Conservation (phyloP, 2,329 filamentous ascomycete genomes). For the Dactylellina leptospora region DNA sequence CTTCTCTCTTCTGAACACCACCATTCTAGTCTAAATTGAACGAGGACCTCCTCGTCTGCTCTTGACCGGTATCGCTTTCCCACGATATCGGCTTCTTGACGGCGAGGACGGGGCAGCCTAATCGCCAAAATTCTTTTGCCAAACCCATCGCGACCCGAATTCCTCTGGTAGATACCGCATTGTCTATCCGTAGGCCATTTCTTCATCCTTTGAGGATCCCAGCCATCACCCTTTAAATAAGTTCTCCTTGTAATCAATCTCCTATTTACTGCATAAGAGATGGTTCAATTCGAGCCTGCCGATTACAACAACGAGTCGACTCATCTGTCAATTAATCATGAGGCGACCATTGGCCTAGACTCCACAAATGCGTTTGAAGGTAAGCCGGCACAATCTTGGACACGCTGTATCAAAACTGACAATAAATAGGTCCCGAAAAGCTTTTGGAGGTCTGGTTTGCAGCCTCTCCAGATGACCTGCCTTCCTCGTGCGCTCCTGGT, state of each 20-base stretch:
- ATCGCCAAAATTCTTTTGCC: conserved; percentile 83
- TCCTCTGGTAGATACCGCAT: conserved; percentile 59
- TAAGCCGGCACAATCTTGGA: conserved; percentile 61
- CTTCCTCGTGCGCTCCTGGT: conserved; percentile 73
- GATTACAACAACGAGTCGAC: conserved; percentile 79
- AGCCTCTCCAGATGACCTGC: conserved; percentile 76
- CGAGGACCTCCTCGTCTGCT: conserved; percentile 70
- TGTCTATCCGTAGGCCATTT: conserved; percentile 48
- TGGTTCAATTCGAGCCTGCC: conserved; percentile 49
- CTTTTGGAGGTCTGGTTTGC: conserved; percentile 98
- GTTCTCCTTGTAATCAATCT: conserved; percentile 4
- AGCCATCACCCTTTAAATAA: conserved; percentile 2
- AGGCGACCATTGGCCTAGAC: conserved; percentile 90
- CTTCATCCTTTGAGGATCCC: background rate
- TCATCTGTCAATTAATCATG: conserved; percentile 94
- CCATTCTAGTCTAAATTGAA: conserved; percentile 59
- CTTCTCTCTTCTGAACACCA: conserved; percentile 64
- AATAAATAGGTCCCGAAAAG: conserved; percentile 81
- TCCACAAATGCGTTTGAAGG: conserved; percentile 96
- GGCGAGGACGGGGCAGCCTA: conserved; percentile 67
- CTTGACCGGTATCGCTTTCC: conserved; percentile 76
- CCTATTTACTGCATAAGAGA: conserved; percentile 24
- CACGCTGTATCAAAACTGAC: conserved; percentile 22
- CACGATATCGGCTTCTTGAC: conserved; percentile 80
- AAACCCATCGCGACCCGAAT: conserved; percentile 78